phyloP scores from a whole-genome alignment of 2,329 filamentous ascomycete genomes.

The Fusarium vanettenii region DNA sequence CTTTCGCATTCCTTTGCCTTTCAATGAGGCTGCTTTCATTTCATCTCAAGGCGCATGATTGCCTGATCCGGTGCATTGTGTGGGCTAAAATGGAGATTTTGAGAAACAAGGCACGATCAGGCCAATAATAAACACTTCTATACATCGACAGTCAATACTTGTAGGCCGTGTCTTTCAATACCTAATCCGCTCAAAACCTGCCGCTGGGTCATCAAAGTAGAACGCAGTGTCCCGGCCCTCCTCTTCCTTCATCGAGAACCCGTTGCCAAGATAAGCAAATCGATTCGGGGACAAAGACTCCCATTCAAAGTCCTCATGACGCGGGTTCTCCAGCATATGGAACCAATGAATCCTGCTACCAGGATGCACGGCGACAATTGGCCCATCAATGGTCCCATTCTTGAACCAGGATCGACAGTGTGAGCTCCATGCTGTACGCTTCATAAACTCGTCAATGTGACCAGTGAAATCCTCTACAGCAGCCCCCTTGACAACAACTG shows the following conservation, averaged over 20 bases:
- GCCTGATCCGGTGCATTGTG: neutral
- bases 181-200: neutral
- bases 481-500: conserved; percentile 38
- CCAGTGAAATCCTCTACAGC: conserved; percentile 47
- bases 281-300: neutral
- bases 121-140: no score
- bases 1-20: neutral
- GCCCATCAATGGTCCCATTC: neutral
- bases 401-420: conserved; percentile 32
- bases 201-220: neutral
- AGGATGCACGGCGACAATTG: neutral
- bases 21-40: neutral
- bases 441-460: conserved; percentile 45
- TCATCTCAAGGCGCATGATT: neutral
- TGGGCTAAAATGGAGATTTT: neutral
- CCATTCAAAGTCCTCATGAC: neutral
- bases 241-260: neutral
- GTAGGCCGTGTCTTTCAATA: neutral
- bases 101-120: neutral
- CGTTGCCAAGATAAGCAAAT: conserved; percentile 6
- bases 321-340: neutral
- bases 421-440: conserved; percentile 39
- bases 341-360: neutral
- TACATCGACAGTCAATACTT: no score
- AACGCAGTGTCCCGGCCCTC: neutral